Evolutionary conservation across 2,329 filamentous ascomycete genomes (phyloP).

Genomic region (Ophiostoma quercus): DNA sequence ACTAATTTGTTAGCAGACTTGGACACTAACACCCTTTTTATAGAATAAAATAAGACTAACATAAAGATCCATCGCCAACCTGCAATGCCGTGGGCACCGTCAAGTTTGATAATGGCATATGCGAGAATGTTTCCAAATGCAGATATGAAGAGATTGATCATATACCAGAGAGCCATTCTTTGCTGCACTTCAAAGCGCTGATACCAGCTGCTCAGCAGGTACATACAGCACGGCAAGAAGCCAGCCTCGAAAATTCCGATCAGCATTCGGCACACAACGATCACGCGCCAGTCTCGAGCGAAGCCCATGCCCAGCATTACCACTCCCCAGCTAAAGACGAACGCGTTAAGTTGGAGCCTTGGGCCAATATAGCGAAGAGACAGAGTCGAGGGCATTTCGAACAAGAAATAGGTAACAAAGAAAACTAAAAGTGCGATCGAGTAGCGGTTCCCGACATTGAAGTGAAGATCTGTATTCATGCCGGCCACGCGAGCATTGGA

Average conservation of each 20-base stretch:
- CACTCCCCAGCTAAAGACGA: background rate
- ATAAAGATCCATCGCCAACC: constrained; percentile 4
- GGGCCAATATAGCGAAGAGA: constrained; percentile 58
- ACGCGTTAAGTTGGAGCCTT: constrained; percentile 53
- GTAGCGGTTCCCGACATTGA: constrained; percentile 50
- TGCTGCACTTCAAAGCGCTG: constrained; percentile 59
- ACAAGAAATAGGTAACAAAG: constrained; percentile 62
- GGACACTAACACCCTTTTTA: background rate
- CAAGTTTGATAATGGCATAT: constrained; percentile 36
- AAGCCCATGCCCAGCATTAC: constrained; percentile 1
- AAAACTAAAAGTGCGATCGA: constrained; percentile 54
- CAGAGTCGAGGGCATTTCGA: constrained; percentile 57
- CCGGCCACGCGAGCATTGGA: constrained; percentile 44
- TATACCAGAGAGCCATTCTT: constrained; percentile 40
- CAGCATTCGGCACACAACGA: constrained; percentile 35
- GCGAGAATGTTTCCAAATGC: constrained; percentile 32
- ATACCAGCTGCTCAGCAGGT: constrained; percentile 63
- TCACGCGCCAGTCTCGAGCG: constrained; percentile 20
- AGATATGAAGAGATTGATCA: constrained; percentile 31
- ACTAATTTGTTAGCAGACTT: background rate
- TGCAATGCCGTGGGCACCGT: constrained; percentile 37
- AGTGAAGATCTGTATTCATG: constrained; percentile 36
- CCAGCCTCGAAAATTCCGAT: constrained; percentile 53
- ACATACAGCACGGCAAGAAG: constrained; percentile 51
- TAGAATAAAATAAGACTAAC: background rate